These are phyloP conservation scores for Nakazawaea pomicola DNA, from an alignment of 805 yeast genomes.

Conservation along the genomic window DNA sequence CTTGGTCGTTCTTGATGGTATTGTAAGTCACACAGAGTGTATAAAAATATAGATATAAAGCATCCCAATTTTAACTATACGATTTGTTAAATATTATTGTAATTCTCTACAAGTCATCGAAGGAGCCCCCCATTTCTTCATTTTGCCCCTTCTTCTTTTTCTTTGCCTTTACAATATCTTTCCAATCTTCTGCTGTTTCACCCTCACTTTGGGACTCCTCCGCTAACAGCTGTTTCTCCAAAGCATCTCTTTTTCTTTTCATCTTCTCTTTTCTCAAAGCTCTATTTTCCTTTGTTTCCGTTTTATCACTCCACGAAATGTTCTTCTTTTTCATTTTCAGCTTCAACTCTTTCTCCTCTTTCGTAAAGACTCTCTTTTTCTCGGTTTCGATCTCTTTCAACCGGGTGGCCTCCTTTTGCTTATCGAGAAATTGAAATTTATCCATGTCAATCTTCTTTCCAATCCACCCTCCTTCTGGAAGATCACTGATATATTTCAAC, in stretches of 20 bases:
- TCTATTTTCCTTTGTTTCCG: slow-evolving; percentile 56
- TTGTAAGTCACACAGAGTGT: slow-evolving; percentile 40
- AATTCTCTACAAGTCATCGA: slow-evolving; percentile 46
- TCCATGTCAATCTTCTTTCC: slow-evolving; percentile 61
- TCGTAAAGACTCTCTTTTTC: slow-evolving; percentile 22
- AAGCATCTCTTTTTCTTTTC: slow-evolving; percentile 60
- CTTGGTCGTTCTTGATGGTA: slow-evolving; percentile 68
- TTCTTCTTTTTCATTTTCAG: slow-evolving; percentile 46
- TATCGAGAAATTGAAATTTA: slow-evolving; percentile 57
- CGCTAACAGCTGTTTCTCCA: slow-evolving; percentile 47
- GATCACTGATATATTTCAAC: slow-evolving; percentile 42
- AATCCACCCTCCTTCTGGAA: slow-evolving; percentile 76
- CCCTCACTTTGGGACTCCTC: slow-evolving; percentile 39
- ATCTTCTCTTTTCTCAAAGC: slow-evolving; percentile 62
- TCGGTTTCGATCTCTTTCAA: slow-evolving; percentile 50
- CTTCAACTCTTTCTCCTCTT: slow-evolving; percentile 35
- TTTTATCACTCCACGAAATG: slow-evolving; percentile 77
- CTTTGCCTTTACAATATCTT: slow-evolving; percentile 62
- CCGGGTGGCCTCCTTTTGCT: slow-evolving; percentile 58
- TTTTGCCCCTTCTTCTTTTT: slow-evolving; percentile 49
- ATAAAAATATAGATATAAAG: slow-evolving; percentile 5
- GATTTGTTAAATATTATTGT: too few relatives aligned
- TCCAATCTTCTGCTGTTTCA: slow-evolving; percentile 75
- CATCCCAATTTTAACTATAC: background rate
- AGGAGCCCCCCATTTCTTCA: slow-evolving; percentile 45